phyloP scores from a whole-genome alignment of 1,284 basidiomycete species.

The Melanopsichium pennsylvanicum region DNA sequence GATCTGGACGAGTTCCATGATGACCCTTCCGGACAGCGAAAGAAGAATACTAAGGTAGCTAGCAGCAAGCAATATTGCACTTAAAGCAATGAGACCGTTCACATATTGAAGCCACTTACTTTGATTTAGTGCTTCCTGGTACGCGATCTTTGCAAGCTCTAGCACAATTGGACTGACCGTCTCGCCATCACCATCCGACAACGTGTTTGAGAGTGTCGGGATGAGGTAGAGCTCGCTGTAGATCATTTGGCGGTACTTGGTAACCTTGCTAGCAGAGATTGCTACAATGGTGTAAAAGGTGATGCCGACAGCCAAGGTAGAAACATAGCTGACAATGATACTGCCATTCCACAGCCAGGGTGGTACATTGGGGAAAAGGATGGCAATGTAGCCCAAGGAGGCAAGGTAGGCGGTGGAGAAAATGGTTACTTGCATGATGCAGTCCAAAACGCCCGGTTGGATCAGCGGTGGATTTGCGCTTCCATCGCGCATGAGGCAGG shows the following conservation, averaged over 20 bases:
- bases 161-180: background rate
- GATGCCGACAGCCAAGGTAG: background rate
- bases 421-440: constrained; percentile 8
- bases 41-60: constrained; percentile 12
- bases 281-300: background rate
- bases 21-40: constrained; percentile 6
- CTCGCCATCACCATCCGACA: background rate
- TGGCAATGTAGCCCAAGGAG: constrained; percentile 29
- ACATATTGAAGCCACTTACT: constrained; percentile 5
- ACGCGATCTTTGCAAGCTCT: background rate
- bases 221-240: background rate
- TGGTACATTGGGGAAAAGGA: constrained; percentile 18
- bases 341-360: constrained; percentile 24
- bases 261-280: background rate
- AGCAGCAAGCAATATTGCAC: background rate
- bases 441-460: constrained; percentile 3
- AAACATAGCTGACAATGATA: background rate
- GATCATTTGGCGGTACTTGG: background rate
- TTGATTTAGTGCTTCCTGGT: background rate
- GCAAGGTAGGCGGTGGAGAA: constrained; percentile 27
- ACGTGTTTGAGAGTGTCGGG: background rate
- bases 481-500: background rate
- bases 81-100: constrained; percentile 5
- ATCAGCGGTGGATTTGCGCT: background rate
- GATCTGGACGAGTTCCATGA: constrained; percentile 13